phyloP scores from a whole-genome alignment of 179 eudicot genomes.

The Gypsophila paniculata region DNA sequence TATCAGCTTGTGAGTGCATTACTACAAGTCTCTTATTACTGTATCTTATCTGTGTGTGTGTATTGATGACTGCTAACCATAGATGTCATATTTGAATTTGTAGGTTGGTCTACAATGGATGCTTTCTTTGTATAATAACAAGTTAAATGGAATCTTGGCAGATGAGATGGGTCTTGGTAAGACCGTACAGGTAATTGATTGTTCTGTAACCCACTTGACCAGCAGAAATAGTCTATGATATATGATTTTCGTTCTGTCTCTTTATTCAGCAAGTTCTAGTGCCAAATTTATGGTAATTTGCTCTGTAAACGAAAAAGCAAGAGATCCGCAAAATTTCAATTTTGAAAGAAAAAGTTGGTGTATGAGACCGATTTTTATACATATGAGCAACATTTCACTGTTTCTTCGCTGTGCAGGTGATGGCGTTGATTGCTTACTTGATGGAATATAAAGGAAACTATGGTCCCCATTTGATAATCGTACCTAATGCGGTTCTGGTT shows the following conservation, averaged over 20 bases:
- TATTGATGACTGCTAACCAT: conserved; percentile 19
- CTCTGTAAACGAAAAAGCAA: neutral
- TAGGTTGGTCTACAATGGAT: conserved; percentile 99
- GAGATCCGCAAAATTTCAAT: neutral
- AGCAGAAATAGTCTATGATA: neutral
- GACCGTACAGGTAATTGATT: conserved; percentile 75
- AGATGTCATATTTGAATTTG: conserved; percentile 21
- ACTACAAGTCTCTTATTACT: conserved; percentile 8
- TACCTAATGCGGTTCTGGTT: conserved; percentile 97
- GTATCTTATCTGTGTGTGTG: conserved; percentile 7
- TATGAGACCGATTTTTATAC: neutral
- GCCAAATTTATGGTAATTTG: neutral
- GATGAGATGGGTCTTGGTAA: conserved; percentile 99
- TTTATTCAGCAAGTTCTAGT: neutral
- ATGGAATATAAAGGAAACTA: conserved; percentile 98
- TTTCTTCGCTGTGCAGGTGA: conserved; percentile 52
- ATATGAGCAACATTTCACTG: neutral
- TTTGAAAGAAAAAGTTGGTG: neutral
- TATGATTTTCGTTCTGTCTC: neutral
- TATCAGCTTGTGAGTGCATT: conserved; percentile 85
- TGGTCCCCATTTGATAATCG: conserved; percentile 98
- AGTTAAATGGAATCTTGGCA: conserved; percentile 95
- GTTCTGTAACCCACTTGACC: neutral
- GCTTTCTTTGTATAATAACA: conserved; percentile 96
- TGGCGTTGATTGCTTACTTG: conserved; percentile 95